Evolutionary conservation across 2,329 filamentous ascomycete species (phyloP).

Genomic region (Decorospora gaudefroyi): DNA sequence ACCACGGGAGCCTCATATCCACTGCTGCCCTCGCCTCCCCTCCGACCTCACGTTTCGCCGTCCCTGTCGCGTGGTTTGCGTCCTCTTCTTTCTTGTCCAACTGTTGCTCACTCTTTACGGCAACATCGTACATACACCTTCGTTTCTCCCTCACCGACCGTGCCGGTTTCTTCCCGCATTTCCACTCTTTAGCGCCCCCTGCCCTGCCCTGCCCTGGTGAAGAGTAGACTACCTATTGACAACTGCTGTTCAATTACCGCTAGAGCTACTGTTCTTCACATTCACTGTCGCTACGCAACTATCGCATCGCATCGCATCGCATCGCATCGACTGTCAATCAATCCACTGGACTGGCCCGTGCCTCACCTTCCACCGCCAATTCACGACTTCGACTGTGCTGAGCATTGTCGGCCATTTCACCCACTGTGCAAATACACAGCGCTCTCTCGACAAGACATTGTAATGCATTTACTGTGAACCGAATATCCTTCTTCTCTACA

Average conservation of each 20-base stretch:
- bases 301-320: slow-evolving; percentile 8
- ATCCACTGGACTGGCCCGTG: slow-evolving; percentile 11
- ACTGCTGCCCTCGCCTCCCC: slow-evolving; percentile 28
- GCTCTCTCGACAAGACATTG: slow-evolving; percentile 20
- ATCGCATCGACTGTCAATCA: slow-evolving; percentile 5
- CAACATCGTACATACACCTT: slow-evolving; percentile 30
- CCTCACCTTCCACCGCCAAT: slow-evolving; percentile 6
- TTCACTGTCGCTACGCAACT: slow-evolving; percentile 8
- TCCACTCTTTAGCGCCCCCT: slow-evolving; percentile 8
- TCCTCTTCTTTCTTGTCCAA: slow-evolving; percentile 35
- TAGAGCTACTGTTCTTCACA: slow-evolving; percentile 13
- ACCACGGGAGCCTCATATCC: slow-evolving; percentile 30
- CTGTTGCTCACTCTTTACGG: slow-evolving; percentile 44
- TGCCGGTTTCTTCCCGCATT: slow-evolving; percentile 4
- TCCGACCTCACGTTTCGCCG: slow-evolving; percentile 23
- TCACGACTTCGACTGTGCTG: slow-evolving; percentile 26
- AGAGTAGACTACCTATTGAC: slow-evolving; percentile 13
- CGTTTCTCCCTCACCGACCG: slow-evolving; percentile 10
- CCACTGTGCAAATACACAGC: slow-evolving; percentile 15
- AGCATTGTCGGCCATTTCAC: slow-evolving; percentile 19
- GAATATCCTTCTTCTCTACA: slow-evolving; percentile 26
- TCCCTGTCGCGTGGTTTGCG: slow-evolving; percentile 19
- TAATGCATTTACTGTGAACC: slow-evolving; percentile 40
- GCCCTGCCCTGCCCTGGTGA: too few relatives aligned
- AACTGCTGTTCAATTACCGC: slow-evolving; percentile 7